Evolutionary conservation across 2,329 filamentous ascomycete genomes (phyloP), one percentile per base, ranked within the genome.

Genomic region (Exophiala spinifera): DNA sequence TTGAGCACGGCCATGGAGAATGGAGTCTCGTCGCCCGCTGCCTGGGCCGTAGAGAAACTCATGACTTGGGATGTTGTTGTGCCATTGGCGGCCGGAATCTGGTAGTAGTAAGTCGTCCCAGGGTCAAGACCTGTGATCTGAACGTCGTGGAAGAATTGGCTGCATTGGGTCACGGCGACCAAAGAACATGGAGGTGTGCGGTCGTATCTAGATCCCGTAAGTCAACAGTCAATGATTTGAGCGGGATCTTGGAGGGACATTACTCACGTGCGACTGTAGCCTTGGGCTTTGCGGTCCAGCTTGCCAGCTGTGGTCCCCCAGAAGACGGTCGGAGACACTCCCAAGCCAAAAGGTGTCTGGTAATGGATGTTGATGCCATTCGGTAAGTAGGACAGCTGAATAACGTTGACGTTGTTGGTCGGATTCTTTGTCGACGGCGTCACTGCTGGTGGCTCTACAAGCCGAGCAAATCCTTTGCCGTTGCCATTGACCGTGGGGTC

Each of bases 301-400:
- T 67, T 54, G 10, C 61, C 39, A 1, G 68, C 63, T 50, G 59
- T 56, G 28, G 61, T 67, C 10, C 78, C 78, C 73, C 75, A 80
- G 15, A 68, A 65, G 3, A 80, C 67, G 1, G 69, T 64, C 0
- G 78, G 77, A 3, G 66, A 59, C n/a, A 61, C 64, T 13, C 73
- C 75, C n/a, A 80, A 65, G 5, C 78, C 77, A 59, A 79, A 80
- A 0, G 78, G 76, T 0, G 78, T 80, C 66, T 80, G 78, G 63
- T 73, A 80, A 65, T 80, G 77, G 51, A 80, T 72, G 62, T 77
- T 78, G 63, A 80, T 74, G 31, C 77, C 78, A 46, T 69, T 64
- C 1, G 76, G 76, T 2, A 78, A 56, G 55, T 78, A 80, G 1
- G 77, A 69, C 53, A 78, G 59, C 3, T 73, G 72, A 52, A 80